Conservation (phyloP, 257 asterid species). For the Solanum piurae region DNA sequence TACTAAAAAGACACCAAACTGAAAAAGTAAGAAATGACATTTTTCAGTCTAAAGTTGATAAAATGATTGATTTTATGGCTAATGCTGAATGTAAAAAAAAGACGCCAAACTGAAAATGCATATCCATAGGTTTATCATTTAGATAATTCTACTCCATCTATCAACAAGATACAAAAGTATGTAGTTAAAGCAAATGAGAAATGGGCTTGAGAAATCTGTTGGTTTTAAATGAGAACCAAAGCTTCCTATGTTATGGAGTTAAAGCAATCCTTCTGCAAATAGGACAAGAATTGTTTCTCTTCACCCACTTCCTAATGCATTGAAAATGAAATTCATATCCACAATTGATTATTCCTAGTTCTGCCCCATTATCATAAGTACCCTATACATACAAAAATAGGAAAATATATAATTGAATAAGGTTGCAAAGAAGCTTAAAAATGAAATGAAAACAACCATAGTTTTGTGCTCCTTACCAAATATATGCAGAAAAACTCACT, state of each 20-base stretch:
- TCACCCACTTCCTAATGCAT: not conserved
- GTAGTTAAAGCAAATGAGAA: not conserved
- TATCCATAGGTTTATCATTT: not conserved
- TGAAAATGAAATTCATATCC: not conserved
- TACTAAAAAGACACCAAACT: not conserved
- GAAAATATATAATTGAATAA: not conserved
- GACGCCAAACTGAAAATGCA: no score
- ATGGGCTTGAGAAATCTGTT: no score
- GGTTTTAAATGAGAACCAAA: no score
- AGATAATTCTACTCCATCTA: not conserved
- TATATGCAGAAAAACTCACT: not conserved
- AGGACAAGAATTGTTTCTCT: not conserved
- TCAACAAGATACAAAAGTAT: not conserved
- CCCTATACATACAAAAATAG: not conserved
- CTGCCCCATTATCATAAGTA: not conserved
- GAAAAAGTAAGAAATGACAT: no score
- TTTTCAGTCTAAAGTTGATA: no score
- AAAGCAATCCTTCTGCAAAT: not conserved
- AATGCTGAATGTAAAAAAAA: no score
- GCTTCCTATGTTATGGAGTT: not conserved
- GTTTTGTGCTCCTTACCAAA: not conserved
- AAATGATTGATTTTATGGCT: no score
- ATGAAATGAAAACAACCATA: not conserved
- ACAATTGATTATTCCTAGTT: not conserved
- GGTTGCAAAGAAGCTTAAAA: not conserved